A percentile compares a stretch with the other conserved stretches of the same genome.
Evolutionary conservation across 2,329 filamentous ascomycete genomes (phyloP).

Genomic region (Cladosporium velox): DNA sequence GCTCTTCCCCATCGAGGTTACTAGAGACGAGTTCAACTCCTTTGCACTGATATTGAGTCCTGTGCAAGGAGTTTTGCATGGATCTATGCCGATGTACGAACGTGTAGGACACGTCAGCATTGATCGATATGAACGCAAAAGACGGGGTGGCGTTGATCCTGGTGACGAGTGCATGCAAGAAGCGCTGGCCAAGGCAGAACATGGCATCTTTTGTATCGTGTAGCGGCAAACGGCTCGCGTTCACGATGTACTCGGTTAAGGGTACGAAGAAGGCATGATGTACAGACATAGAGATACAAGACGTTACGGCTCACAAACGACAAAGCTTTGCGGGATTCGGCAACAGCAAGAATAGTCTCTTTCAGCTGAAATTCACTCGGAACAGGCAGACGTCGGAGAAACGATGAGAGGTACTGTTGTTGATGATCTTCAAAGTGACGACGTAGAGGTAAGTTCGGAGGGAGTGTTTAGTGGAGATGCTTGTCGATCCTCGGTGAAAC

Average conservation of each 20-base stretch:
- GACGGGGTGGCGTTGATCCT: neutral
- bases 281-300: too few relatives aligned
- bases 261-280: neutral
- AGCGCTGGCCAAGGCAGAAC: too few relatives aligned
- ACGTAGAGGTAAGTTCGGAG: neutral
- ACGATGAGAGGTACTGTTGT: neutral
- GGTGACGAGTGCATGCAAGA: too few relatives aligned
- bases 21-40: neutral
- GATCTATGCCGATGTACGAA: too few relatives aligned
- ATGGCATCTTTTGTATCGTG: neutral
- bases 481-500: constrained; percentile 7
- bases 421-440: neutral
- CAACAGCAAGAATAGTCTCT: neutral
- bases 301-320: too few relatives aligned
- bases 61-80: too few relatives aligned
- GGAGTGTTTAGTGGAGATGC: neutral
- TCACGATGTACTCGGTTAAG: neutral
- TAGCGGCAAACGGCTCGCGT: neutral
- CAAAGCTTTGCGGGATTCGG: too few relatives aligned
- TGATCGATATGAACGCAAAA: neutral
- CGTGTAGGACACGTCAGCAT: neutral
- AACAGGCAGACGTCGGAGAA: neutral
- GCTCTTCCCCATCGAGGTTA: neutral
- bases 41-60: neutral
- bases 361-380: neutral